Conservation (phyloP, 805 yeast species). For the Trichomonascus vanleenenianus region DNA sequence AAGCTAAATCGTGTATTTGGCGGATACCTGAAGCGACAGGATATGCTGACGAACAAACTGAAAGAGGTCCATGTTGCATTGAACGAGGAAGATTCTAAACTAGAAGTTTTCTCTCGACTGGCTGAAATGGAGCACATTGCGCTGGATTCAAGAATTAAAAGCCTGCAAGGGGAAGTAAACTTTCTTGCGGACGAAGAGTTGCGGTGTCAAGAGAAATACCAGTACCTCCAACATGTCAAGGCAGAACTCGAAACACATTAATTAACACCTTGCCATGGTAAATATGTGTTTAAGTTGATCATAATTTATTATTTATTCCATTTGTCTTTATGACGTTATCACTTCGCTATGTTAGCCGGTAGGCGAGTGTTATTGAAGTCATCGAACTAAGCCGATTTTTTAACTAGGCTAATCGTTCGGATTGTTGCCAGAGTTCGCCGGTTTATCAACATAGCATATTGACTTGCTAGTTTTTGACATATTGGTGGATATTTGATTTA, state of each 20-base stretch:
- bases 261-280: no score
- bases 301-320: no score
- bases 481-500: no score
- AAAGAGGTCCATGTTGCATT: constrained; percentile 15
- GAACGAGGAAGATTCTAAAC: constrained; percentile 7
- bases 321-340: no score
- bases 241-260: background rate
- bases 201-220: constrained; percentile 18
- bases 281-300: no score
- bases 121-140: constrained; percentile 18
- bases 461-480: no score
- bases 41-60: constrained; percentile 15
- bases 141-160: constrained; percentile 11
- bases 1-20: constrained; percentile 24
- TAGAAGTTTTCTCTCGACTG: constrained; percentile 13
- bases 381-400: no score
- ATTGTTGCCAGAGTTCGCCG: no score
- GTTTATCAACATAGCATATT: no score
- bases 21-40: constrained; percentile 31
- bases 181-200: constrained; percentile 20
- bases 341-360: no score
- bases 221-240: constrained; percentile 10
- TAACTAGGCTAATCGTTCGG: no score
- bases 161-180: constrained; percentile 22
- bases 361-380: no score